Evolutionary conservation across 257 asterid species (phyloP).

Genomic region (Prunella vulgaris): DNA sequence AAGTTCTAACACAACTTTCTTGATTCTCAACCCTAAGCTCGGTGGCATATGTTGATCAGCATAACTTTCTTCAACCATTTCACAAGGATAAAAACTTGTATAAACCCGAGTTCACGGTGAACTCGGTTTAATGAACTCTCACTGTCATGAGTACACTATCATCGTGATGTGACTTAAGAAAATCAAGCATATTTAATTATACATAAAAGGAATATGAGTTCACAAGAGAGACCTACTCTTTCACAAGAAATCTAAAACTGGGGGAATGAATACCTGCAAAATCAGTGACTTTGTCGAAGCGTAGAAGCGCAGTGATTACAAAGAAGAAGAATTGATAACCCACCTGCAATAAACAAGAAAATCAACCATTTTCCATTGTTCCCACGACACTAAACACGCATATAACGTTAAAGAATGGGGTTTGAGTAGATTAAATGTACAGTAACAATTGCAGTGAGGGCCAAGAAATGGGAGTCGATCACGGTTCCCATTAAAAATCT

Average conservation of each 20-base stretch:
- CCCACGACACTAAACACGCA: background rate
- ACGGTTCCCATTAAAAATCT: slow-evolving; percentile 55
- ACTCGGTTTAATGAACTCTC: no score
- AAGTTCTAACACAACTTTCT: background rate
- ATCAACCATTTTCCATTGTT: background rate
- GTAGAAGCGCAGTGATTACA: slow-evolving; percentile 76
- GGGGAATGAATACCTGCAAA: slow-evolving; percentile 62
- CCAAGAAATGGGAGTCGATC: slow-evolving; percentile 82
- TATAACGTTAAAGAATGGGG: background rate
- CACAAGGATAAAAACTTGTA: no score
- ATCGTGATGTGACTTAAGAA: no score
- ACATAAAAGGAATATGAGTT: no score
- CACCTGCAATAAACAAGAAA: slow-evolving; percentile 56
- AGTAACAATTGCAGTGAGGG: slow-evolving; percentile 88
- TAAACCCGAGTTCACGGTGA: no score
- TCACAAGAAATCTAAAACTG: background rate
- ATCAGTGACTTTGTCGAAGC: slow-evolving; percentile 91
- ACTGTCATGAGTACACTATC: no score
- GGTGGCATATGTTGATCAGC: no score
- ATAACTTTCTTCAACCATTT: background rate
- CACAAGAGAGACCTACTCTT: no score
- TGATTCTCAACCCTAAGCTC: background rate
- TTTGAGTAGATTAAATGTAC: slow-evolving; percentile 28
- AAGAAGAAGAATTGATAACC: slow-evolving; percentile 80
- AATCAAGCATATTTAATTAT: no score